Base-by-base conservation (phyloP, 352 stramenopile species). In the Peronospora farinosa region DNA sequence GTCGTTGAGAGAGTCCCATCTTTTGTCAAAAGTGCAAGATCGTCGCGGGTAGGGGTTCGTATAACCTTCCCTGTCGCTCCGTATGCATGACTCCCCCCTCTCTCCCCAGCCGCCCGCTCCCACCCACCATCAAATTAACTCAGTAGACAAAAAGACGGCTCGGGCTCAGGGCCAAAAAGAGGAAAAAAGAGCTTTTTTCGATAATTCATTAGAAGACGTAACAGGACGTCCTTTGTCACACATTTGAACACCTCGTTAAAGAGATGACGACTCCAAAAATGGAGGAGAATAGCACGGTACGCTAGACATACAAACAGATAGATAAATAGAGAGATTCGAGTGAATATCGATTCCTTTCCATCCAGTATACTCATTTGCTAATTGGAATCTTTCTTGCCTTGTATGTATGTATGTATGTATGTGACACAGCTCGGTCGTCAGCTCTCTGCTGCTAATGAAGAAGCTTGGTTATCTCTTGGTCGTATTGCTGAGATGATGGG, bases 401-500 rank as follows among this genome's bases (percentile, higher is more conserved):
- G n/a, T 16, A 47, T 8, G n/a, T n/a, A n/a, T n/a, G n/a, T n/a
- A n/a, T n/a, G n/a, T n/a, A n/a, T n/a, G n/a, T n/a, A n/a, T n/a
- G n/a, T n/a, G n/a, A n/a, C n/a, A n/a, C 48, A 88, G 77, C 64
- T 85, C 12, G 63, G 63, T 15, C 77, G 78, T 15, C 82, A 92
- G 54, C 73, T 92, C 35, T 81, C 79, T 40, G 73, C 71, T 8
- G 69, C 77, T 17, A 93, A 93, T 40, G 79, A 93, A 47, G 82
- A 93, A 46, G 82, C 80, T 16, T 93, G 82, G 82, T 64, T 90
- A 21, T 82, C 74, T 17, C 65, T 93, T 7, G 82, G 79, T 30
- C 79, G 82, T 52, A 92, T 93, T 50, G 78, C 83, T n/a, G 83
- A 93, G 47, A 88, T 93, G 76, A 93, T 93, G 83, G 83, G 80